A percentile compares a stretch with the other conserved stretches of the same genome.
These are phyloP conservation scores for Andrographis paniculata DNA, from an alignment of 305 asterid genomes.

Conservation along the genomic window DNA sequence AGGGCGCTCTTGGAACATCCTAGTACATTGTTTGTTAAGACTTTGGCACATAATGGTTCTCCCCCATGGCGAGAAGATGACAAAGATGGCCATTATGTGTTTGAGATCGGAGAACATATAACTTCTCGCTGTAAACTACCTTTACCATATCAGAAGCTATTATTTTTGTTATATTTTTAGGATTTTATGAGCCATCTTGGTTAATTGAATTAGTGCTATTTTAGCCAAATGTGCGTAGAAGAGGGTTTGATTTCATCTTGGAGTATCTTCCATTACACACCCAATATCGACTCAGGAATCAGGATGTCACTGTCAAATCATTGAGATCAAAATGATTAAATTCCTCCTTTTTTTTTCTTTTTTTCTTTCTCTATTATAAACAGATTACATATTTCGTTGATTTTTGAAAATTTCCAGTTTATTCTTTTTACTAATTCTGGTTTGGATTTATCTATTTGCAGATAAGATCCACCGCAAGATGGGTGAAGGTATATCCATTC, in stretches of 20 bases:
- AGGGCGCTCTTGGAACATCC: slow-evolving; percentile 46
- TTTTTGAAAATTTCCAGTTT: not conserved
- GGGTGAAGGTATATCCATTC: slow-evolving; percentile 61
- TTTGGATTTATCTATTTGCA: slow-evolving; percentile 23
- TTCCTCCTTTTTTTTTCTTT: too few relatives aligned
- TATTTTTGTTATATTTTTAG: slow-evolving; percentile 13
- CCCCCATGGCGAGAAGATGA: slow-evolving; percentile 93
- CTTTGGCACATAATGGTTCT: slow-evolving; percentile 66
- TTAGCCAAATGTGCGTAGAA: not conserved
- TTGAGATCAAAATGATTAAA: too few relatives aligned
- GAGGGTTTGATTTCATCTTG: too few relatives aligned
- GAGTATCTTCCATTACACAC: too few relatives aligned
- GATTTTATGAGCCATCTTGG: not conserved
- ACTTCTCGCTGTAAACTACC: slow-evolving; percentile 93
- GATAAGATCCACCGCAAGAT: slow-evolving; percentile 88
- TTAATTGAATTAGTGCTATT: not conserved
- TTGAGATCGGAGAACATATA: slow-evolving; percentile 93
- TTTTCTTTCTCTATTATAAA: too few relatives aligned
- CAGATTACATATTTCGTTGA: too few relatives aligned
- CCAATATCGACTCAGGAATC: too few relatives aligned
- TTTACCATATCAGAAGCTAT: slow-evolving; percentile 24
- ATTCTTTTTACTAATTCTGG: not conserved
- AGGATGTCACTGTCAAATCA: too few relatives aligned
- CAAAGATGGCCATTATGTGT: slow-evolving; percentile 94
- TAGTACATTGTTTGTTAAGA: slow-evolving; percentile 55